Conservation (phyloP, 2,329 filamentous ascomycete genomes). For the Hymenoscyphus scutula region DNA sequence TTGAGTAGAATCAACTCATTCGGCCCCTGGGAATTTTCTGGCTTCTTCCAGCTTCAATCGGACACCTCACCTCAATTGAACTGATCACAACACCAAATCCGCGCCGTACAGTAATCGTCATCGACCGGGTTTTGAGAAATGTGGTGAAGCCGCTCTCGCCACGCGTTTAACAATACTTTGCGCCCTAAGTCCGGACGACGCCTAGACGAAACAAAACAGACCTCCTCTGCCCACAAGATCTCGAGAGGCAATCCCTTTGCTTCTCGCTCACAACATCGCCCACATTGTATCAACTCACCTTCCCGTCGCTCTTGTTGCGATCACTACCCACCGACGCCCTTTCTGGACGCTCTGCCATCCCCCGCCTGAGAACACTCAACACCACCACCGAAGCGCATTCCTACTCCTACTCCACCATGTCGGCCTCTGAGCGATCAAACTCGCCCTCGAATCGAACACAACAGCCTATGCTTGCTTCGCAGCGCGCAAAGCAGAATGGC, state of each 20-base stretch:
- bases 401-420: slow-evolving; percentile 33
- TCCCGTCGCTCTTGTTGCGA: slow-evolving; percentile 37
- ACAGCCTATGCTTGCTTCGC: slow-evolving; percentile 48
- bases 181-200: slow-evolving; percentile 25
- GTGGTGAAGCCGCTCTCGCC: not conserved
- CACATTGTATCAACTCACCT: slow-evolving; percentile 38
- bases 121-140: slow-evolving; percentile 4
- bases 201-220: slow-evolving; percentile 16
- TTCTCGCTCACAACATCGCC: slow-evolving; percentile 26
- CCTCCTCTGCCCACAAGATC: slow-evolving; percentile 5
- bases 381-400: slow-evolving; percentile 22
- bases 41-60: not conserved
- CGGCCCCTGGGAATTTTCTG: not conserved
- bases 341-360: slow-evolving; percentile 29
- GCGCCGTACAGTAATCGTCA: slow-evolving; percentile 16
- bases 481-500: slow-evolving; percentile 42
- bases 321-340: slow-evolving; percentile 30
- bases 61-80: not conserved
- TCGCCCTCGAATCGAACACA: slow-evolving; percentile 40
- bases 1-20: not conserved
- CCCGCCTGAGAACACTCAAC: slow-evolving; percentile 30
- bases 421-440: slow-evolving; percentile 31
- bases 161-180: not conserved
- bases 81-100: not conserved
- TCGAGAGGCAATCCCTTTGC: slow-evolving; percentile 27